Conservation (phyloP, 2,329 filamentous ascomycete genomes). For the Cordyceps javanica region DNA sequence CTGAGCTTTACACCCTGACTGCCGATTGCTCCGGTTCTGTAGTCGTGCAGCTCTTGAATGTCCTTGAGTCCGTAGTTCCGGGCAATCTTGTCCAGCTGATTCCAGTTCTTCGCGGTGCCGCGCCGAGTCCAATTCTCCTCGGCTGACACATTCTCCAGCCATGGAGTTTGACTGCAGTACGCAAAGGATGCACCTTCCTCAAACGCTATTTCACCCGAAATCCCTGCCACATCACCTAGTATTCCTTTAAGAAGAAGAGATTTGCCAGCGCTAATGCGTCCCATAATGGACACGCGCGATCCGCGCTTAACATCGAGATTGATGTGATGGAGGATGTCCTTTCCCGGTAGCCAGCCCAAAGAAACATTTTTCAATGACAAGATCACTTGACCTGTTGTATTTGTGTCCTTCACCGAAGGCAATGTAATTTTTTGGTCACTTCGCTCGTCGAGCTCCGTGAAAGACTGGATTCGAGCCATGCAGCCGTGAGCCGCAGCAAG, state of each 20-base stretch:
- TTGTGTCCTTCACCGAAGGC: not conserved
- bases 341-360: not conserved
- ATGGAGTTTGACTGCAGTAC: slow-evolving; percentile 1
- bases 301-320: not conserved
- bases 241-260: not conserved
- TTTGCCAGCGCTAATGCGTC: not conserved
- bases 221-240: not conserved
- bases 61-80: not conserved
- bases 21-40: slow-evolving; percentile 2
- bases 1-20: slow-evolving; percentile 3
- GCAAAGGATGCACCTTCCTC: not conserved
- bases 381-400: not conserved
- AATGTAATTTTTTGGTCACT: not conserved
- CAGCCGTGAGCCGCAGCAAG: not conserved
- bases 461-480: not conserved
- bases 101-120: not conserved
- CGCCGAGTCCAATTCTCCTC: slow-evolving; percentile 1
- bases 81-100: not conserved
- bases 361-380: not conserved
- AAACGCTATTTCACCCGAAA: not conserved
- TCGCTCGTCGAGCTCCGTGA: slow-evolving; percentile 1
- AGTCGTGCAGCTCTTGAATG: not conserved
- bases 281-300: not conserved
- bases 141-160: slow-evolving; percentile 5
- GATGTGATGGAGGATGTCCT: not conserved